These are phyloP conservation scores for Rhamnella rubrinervis DNA, from an alignment of 331 rosid genomes.

Conservation along the genomic window DNA sequence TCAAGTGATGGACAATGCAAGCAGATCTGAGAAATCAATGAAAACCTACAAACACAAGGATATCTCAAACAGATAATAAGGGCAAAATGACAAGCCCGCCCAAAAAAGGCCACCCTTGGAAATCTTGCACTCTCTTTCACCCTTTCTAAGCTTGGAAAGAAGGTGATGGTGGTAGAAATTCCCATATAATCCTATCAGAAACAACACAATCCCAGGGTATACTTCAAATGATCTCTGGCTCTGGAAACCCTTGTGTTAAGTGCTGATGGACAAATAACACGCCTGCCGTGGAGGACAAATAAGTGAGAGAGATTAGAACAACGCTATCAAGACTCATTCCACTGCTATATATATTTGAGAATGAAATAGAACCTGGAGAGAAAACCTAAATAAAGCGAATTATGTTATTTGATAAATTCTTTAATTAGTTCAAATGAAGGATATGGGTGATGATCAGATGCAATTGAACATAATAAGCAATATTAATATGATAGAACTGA, in stretches of 20 bases:
- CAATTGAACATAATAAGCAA: no score
- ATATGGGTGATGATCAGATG: neutral
- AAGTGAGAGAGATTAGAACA: slow-evolving; percentile 36
- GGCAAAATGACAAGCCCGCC: no score
- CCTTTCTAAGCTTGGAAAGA: no score
- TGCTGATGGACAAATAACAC: slow-evolving; percentile 49
- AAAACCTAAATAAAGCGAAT: no score
- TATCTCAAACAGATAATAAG: no score
- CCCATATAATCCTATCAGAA: slow-evolving; percentile 57
- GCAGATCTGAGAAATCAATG: no score
- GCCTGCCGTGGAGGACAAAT: slow-evolving; percentile 32
- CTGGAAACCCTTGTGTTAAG: slow-evolving; percentile 44
- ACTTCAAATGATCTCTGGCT: slow-evolving; percentile 46
- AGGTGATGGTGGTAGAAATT: slow-evolving; percentile 80
- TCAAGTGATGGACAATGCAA: no score
- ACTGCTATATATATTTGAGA: slow-evolving; percentile 59
- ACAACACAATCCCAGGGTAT: slow-evolving; percentile 48
- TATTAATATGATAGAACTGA: no score
- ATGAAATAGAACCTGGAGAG: slow-evolving; percentile 57
- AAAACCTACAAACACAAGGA: no score
- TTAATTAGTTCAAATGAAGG: neutral
- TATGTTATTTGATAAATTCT: no score
- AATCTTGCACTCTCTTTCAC: no score
- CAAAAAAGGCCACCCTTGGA: no score
- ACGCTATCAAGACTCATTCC: slow-evolving; percentile 45